Evolutionary conservation across 2,329 filamentous ascomycete species (phyloP), one percentile per base, ranked within the genome.

Genomic region (Harringtonia aguacate): DNA sequence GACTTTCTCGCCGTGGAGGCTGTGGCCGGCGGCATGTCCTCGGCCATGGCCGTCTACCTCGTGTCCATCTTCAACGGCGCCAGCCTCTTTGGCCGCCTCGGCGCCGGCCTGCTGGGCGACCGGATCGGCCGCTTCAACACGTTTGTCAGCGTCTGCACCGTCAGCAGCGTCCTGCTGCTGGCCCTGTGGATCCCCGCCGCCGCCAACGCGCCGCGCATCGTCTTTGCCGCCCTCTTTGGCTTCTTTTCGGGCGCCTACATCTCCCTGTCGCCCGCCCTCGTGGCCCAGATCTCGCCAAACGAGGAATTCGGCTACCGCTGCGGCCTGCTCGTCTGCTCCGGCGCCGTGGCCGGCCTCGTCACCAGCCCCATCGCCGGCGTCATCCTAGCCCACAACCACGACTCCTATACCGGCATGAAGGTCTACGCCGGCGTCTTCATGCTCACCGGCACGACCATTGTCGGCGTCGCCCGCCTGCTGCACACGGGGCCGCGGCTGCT

Each of bases 301-400:
- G 58, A 64, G 2, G 66, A 76, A 52, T 69, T 79, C 9, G 77
- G 76, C 2, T 66, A 73, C 12, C 64, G 74, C 8, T 71, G 66
- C 3, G 76, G 75, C 1, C 64, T 68, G 0, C 61, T 70, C 39
- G 77, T 76, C 52, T 66, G 67, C 13, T 56, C 72, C 13, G 58
- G 69, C n/a, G 64, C 67, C 14, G 55, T 79, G 22, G 70, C 69
- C 0, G 72, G 69, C 9, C 56, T 79, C 31, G 66, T 70, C 6
- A 67, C 70, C 2, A 67, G 60, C 39, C 73, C 73, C 0, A 73
- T 76, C 47, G 69, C 63, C 1, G 71, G 71, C 5, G 65, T 63
- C 40, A 54, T 56, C 22, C 39, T 55, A 14, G 27, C 47, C 0
- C 47, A 36, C 2, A 10, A 27, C 24, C 47, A 55, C 0, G 30